Evolutionary conservation across 1,284 basidiomycete species (phyloP).

Genomic region (Naganishia sp.): DNA sequence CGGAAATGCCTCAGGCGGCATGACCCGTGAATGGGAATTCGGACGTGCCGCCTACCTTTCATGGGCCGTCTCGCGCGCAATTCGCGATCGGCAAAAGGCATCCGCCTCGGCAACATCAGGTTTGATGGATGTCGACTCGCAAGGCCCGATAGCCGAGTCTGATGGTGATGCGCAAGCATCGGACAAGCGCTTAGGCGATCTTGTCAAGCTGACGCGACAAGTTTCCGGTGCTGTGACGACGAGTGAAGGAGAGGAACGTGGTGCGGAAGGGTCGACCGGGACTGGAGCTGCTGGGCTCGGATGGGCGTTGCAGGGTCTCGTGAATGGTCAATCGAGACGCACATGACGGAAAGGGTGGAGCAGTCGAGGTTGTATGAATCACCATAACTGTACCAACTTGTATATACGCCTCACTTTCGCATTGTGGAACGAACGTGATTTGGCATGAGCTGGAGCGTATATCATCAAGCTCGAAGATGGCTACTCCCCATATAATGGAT

Average conservation of each 20-base stretch:
- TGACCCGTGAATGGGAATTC: constrained; percentile 48
- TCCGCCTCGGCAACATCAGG: background rate
- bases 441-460: too few species aligned
- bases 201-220: constrained; percentile 4
- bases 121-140: constrained; percentile 1
- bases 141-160: background rate
- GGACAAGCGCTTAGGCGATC: constrained; percentile 2
- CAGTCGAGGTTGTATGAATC: constrained; percentile 3
- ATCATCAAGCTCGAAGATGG: too few species aligned
- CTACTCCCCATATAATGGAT: too few species aligned
- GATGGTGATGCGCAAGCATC: background rate
- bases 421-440: too few species aligned
- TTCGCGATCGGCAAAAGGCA: background rate
- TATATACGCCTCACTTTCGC: too few species aligned
- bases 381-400: too few species aligned
- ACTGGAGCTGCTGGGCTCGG: background rate
- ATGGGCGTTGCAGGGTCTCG: constrained; percentile 1
- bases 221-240: background rate
- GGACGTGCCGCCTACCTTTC: constrained; percentile 52
- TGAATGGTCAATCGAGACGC: background rate
- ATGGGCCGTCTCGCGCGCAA: constrained; percentile 41
- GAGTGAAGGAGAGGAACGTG: background rate
- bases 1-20: constrained; percentile 1
- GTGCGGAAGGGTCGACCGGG: background rate
- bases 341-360: background rate